Base-by-base conservation (phyloP, 2,329 filamentous ascomycete species). In the Lachnellula hyalina region DNA sequence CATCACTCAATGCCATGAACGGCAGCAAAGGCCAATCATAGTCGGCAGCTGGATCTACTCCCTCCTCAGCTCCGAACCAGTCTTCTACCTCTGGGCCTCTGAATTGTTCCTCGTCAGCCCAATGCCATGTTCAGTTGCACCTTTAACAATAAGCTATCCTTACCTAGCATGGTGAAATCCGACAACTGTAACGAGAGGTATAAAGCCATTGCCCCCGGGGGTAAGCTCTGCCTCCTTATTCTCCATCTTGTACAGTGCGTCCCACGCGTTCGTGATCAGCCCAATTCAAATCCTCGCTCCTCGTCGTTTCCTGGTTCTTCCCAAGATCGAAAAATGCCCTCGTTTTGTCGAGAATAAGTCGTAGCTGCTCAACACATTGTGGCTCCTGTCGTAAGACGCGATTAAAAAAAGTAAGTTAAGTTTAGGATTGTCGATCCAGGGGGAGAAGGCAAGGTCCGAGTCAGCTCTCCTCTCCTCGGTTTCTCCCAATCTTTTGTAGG, bases 1-100 rank as follows among this genome's bases (percentile, higher is more conserved):
- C 94, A 70, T 99, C 94, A 55, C 90, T 94, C 67, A 99, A 75
- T 25, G 94, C 94, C 90, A 97, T 96, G 72, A 99, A 99, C 0
- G 94, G 92, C 58, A 99, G 78, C 63, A 96, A 73, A 28, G 85
- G 81, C 94, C 94, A 99, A 68, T 94, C 90, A 73, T 95, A 93
- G 56, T 92, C 87, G 46, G 74, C 77, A 3, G 88, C 88, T 11
- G 93, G 90, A 72, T 96, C 91, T 55, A 75, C 77, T 52, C 85
- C 88, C 63, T 92, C 85, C 19, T 85, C 75, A 35, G 75, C 83
- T 58, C 90, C 91, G 68, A 96, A 90, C 89, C 93, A 97, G 66
- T 80, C 82, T 75, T 97, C 92, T 54, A 97, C 88, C 75, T 99
- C 94, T 34, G 94, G 94, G 8, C 94, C 94, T 70, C 84, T 68